Base-by-base conservation (phyloP, 2,329 filamentous ascomycete genomes). In the Fusarium chuoi region DNA sequence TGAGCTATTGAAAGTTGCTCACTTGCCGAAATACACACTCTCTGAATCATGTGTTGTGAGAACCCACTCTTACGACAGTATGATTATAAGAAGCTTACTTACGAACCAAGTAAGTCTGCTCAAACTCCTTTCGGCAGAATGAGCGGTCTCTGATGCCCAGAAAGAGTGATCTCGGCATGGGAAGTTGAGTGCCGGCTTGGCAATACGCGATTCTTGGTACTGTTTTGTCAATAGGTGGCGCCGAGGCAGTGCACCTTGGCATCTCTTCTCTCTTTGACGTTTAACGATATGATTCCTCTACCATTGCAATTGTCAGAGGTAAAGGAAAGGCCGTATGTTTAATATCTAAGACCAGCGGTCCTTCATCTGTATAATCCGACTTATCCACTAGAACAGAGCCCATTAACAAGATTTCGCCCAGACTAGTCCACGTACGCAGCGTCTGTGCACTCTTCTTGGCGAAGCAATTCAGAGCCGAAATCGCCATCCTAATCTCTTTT, bases 391-490 rank as follows among this genome's bases (percentile, higher is more conserved):
- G 26, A 0, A 28, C 10, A 39, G 7, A 9, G 3, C 24, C 1
- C 15, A 55, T 55, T 18, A 10, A 14, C 20, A 3, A n/a, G 9
- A 12, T n/a, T 17, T 12, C 49, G 52, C 35, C 45, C 42, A 26
- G 52, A 33, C 41, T 35, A 68, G 59, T 49, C 7, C 62, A 70
- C 45, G 36, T 70, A 59, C 26, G 14, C 35, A 26, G 20, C 17
- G 66, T 70, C 66, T 70, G 68, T 65, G 66, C 68, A 45, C 42
- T 33, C 8, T 12, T 20, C 66, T 70, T 66, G 68, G 66, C 68
- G 44, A 65, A n/a, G 60, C 44, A 39, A 65, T 58, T 51, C 35
- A 26, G 9, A 71, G 67, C 67, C 67, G 54, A 65, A 69, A 39
- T 69, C 58, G 65, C 65, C 51, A 22, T 59, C 38, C 45, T n/a